Evolutionary conservation across 108 stramenopile genomes (phyloP), one percentile per base, ranked within the genome.

Genomic region (Fragilariopsis cylindrus): DNA sequence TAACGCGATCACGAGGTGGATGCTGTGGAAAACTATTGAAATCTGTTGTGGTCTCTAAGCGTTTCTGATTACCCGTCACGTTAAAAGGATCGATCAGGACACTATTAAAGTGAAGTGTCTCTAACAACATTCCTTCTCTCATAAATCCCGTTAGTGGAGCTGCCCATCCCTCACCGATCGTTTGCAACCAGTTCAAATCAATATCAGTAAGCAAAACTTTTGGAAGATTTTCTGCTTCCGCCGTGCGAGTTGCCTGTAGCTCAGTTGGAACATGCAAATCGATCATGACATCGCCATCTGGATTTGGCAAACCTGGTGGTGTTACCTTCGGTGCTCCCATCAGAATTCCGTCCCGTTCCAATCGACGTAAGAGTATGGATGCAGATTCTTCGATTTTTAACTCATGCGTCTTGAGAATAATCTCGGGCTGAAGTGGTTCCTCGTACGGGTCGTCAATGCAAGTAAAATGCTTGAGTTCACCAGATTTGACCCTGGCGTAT

Each of bases 361-460:
- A 81, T 9, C 82, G 70, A 7, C 90, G 86, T 64, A 98, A 96
- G 43, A 98, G 75, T 49, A 94, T 90, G 43, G 96, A 84, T 19
- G 89, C 96, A 67, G 91, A 92, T 68, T 99, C 88, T 78, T 98
- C 91, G 76, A 99, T 90, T 44, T 86, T 85, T 71, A 98, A 82
- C 65, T 98, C 91, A 73, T 93, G 92, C 54, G 96, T 98, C 57
- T 90, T 92, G 42, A 98, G 81, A 30, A 83, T 85, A 50, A 98
- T 93, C 76, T 98, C 98, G 9, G 98, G 86, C 16, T 85, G 41
- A 18, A 92, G 55, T 6, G 98, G 98, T 58, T 93, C 95, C 76
- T 99, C 98, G 79, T 99, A 99, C 13, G 98, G 98, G 76, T 97
- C 98, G 76, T 98, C 98, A 69, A 98, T 96, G 68, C 98, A 98